Base-by-base conservation (phyloP, 106 monocot species). In the Acanthochlamys bracteata region DNA sequence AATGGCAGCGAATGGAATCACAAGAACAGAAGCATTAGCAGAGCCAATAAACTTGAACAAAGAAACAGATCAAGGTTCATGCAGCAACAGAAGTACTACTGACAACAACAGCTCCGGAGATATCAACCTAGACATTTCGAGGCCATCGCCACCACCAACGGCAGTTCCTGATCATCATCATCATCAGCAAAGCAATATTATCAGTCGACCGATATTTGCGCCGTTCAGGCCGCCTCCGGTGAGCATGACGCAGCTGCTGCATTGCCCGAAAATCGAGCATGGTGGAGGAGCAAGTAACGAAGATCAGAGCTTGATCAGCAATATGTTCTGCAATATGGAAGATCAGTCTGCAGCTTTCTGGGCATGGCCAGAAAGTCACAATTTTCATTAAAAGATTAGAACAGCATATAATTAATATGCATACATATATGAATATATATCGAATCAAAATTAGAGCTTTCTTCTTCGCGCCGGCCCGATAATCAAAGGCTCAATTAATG, bases 21-120 rank as follows among this genome's bases (percentile, higher is more conserved):
- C 33, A 82, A 62, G 80, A 89, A 42, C 49, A 49, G 17, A 49
- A 12, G 17, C 49, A 49, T 42, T 65, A n/a, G 67, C 82, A 15
- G 91, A 91, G 17, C 78, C 67, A 17, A 91, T 96, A 33, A 96
- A 96, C 68, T 88, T 91, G 14, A 96, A 91, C 47, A 96, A 96
- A 66, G 96, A 91, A 66, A 96, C 82, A 7, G 96, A 49, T 49
- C 49, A 96, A 55, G 91, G 75, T 10, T 96, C 91, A 8, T 85
- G 78, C 78, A 96, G 96, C 88, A 91, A 96, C 24, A 82, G 89
- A 59, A 93, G 84, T 6, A 33, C 33, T 33, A 33, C 33, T 33
- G 33, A 33, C 23, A 89, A 93, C 69, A 89, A 86, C 64, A 96
- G 88, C 79, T 83, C 87, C 11, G 33, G 33, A 33, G 91, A 88